Conservation (phyloP, 306 rosid species). For the Quillaja saponaria region DNA sequence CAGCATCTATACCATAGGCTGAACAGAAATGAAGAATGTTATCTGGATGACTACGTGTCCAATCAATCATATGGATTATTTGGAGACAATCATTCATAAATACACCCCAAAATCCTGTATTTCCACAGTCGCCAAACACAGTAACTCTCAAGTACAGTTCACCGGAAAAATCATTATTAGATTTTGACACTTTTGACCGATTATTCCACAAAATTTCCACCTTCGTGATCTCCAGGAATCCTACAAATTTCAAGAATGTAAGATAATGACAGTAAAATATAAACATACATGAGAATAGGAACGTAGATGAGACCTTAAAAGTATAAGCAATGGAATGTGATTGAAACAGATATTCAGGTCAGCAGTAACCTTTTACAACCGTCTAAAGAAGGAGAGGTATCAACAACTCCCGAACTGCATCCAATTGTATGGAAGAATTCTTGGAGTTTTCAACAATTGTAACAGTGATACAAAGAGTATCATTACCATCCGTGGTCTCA, state of each 20-base stretch:
- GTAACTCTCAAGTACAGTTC: conserved; percentile 81
- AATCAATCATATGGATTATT: conserved; percentile 76
- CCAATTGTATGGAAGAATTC: conserved; percentile 47
- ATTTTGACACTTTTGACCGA: conserved; percentile 49
- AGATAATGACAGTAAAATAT: conserved; percentile 16
- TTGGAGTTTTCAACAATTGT: conserved; percentile 49
- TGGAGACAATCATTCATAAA: conserved; percentile 60
- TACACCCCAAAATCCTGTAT: conserved; percentile 59
- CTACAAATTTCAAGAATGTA: conserved; percentile 46
- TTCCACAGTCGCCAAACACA: conserved; percentile 47
- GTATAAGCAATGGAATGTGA: conserved; percentile 7
- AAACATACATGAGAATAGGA: conserved; percentile 7
- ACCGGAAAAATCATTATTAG: conserved; percentile 44
- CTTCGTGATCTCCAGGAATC: conserved; percentile 70
- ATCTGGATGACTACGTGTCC: conserved; percentile 96
- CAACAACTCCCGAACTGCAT: conserved; percentile 51
- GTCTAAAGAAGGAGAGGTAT: conserved; percentile 68
- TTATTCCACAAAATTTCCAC: conserved; percentile 80
- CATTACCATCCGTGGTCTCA: conserved; percentile 32
- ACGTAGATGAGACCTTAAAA: neutral
- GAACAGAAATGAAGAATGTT: conserved; percentile 60
- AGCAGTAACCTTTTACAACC: conserved; percentile 70
- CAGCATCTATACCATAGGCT: conserved; percentile 79
- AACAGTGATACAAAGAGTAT: conserved; percentile 57
- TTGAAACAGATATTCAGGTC: conserved; percentile 12